phyloP scores from a whole-genome alignment of 2,329 filamentous ascomycete species.

The Neopestalotiopsis sp. region DNA sequence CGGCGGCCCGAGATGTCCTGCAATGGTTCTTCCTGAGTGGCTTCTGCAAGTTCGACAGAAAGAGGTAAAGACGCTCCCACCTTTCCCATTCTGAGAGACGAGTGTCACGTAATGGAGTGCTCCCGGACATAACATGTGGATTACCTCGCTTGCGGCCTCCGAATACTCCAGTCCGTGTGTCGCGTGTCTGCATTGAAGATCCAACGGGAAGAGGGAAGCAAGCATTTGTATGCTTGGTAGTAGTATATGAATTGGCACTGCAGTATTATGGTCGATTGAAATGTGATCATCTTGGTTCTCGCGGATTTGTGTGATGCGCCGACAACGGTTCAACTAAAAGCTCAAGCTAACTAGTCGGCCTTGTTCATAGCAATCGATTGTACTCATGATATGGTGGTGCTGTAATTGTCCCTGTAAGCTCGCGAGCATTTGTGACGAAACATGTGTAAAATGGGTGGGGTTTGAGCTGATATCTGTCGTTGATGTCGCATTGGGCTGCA shows the following conservation, averaged over 20 bases:
- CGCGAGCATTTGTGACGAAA: not conserved
- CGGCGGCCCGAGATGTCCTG: not conserved
- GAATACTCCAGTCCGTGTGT: not conserved
- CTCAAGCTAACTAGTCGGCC: not conserved
- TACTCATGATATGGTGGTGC: not conserved
- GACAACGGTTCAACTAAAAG: not conserved
- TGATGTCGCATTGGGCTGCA: not conserved
- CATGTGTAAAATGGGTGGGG: not conserved
- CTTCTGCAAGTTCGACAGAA: not conserved
- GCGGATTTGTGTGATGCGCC: not conserved
- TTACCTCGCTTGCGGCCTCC: not conserved
- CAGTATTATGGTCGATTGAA: not conserved
- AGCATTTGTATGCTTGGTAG: too few species aligned
- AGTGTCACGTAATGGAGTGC: not conserved
- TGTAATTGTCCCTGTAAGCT: not conserved
- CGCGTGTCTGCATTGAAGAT: not conserved
- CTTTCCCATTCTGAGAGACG: not conserved
- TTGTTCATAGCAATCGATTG: not conserved
- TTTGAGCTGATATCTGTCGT: not conserved
- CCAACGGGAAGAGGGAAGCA: not conserved
- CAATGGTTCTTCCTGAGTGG: not conserved
- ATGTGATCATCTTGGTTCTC: not conserved
- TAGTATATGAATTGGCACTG: not conserved
- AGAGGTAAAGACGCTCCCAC: not conserved
- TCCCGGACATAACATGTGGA: constrained; percentile 1